Percentiles rank a stretch among this genome's conserved stretches.
Evolutionary conservation across 108 stramenopile genomes (phyloP).

Genomic region (Pinguiococcus pyrenoidosus): DNA sequence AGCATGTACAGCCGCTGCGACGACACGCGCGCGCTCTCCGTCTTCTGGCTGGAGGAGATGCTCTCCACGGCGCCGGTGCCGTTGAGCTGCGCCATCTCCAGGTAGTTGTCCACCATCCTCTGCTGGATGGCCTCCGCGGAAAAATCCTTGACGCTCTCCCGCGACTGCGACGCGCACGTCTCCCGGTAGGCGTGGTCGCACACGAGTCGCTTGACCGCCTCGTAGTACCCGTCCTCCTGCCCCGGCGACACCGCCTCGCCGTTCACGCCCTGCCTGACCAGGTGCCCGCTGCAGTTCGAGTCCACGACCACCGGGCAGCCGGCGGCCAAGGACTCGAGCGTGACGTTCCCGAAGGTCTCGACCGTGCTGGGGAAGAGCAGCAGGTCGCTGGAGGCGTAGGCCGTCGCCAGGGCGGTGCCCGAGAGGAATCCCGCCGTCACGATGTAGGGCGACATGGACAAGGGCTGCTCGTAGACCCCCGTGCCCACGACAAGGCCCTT

Average conservation of each 20-base stretch:
- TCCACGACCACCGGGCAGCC: slow-evolving; percentile 52
- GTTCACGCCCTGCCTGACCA: not conserved
- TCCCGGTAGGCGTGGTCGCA: not conserved
- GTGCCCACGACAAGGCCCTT: slow-evolving; percentile 49
- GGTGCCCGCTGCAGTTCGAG: slow-evolving; percentile 33
- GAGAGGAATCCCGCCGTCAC: slow-evolving; percentile 42
- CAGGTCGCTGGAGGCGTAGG: slow-evolving; percentile 52
- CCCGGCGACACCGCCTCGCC: not conserved
- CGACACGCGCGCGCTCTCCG: no score
- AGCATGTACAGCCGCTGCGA: no score
- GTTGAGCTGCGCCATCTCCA: no score
- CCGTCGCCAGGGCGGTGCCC: slow-evolving; percentile 37
- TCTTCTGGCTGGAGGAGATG: no score
- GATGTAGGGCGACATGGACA: slow-evolving; percentile 36
- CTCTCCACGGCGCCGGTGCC: no score
- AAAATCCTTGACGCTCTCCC: not conserved
- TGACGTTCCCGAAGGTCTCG: slow-evolving; percentile 61
- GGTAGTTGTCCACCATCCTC: not conserved
- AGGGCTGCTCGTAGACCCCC: slow-evolving; percentile 35
- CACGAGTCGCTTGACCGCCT: not conserved
- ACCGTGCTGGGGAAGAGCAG: slow-evolving; percentile 53
- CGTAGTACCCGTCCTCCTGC: not conserved
- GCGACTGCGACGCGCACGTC: not conserved
- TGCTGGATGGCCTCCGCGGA: not conserved
- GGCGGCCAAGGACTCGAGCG: slow-evolving; percentile 51